These are phyloP conservation scores for Scheffersomyces stipitis DNA, from an alignment of 805 yeast species.

Conservation along the genomic window DNA sequence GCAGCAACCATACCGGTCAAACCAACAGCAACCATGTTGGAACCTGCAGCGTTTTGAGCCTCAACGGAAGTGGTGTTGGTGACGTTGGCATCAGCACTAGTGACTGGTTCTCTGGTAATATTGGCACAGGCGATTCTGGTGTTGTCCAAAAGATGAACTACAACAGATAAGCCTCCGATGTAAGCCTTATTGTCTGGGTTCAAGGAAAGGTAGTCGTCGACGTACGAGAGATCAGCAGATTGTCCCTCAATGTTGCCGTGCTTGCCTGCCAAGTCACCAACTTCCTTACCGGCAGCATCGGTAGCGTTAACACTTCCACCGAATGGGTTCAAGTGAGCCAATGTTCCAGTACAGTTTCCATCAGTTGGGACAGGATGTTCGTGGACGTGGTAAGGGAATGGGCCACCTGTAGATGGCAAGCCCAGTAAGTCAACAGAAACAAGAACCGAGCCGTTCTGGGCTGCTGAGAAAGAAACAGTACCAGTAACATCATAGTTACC, in stretches of 20 bases:
- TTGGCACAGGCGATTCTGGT: constrained; percentile 41
- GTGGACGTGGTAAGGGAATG: constrained; percentile 42
- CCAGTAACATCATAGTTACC: constrained; percentile 24
- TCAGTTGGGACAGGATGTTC: constrained; percentile 34
- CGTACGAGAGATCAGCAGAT: constrained; percentile 19
- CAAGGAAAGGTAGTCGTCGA: constrained; percentile 25
- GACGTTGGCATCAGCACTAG: constrained; percentile 3
- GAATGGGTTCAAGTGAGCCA: constrained; percentile 39
- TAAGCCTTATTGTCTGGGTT: constrained; percentile 17
- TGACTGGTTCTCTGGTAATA: constrained; percentile 18
- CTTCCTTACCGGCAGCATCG: constrained; percentile 22
- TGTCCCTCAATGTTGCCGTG: constrained; percentile 35
- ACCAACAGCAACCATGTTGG: constrained; percentile 6
- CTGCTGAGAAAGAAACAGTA: constrained; percentile 26
- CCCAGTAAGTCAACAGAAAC: constrained; percentile 31
- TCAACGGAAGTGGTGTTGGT: constrained; percentile 1
- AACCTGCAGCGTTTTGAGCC: constrained; percentile 3
- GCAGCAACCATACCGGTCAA: constrained; percentile 10
- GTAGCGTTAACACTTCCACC: constrained; percentile 28
- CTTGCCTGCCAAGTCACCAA: constrained; percentile 42
- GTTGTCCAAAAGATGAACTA: constrained; percentile 32
- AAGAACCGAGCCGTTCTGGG: constrained; percentile 31
- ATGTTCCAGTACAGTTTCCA: constrained; percentile 34
- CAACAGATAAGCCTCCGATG: constrained; percentile 35
- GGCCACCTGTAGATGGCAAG: constrained; percentile 37